Evolutionary conservation across 805 yeast genomes (phyloP), one percentile per base, ranked within the genome.

Genomic region (Suhomyces kilbournensis): DNA sequence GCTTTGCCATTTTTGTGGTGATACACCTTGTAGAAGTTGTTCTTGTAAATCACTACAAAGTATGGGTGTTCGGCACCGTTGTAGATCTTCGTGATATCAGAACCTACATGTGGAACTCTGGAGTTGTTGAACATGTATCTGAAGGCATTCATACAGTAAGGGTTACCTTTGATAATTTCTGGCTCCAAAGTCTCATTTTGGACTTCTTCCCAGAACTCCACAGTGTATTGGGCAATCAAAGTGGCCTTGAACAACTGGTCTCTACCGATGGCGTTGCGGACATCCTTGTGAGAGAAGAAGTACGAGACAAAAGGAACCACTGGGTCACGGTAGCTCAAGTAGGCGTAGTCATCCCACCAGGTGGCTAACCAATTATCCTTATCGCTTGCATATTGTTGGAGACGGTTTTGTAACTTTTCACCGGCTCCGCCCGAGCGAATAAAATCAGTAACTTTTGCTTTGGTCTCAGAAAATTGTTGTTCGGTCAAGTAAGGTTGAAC

Each of bases 141-240:
- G 80, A 90, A 92, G 32, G 96, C 85, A 69, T 90, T 91, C 98
- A 93, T 93, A 72, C 97, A 93, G 66, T 83, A 87, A n/a, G 97
- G 96, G 58, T 76, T 77, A 49, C 84, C 85, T 71, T 83, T 88
- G 60, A 80, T 74, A 65, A 90, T 74, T 70, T 93, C 98, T 4
- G 97, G 89, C 52, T 85, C 90, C 60, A 93, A 76, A 14, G 87
- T 75, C 69, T 89, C 92, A 55, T 72, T 72, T 65, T 87, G 93
- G 52, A 90, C 78, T 47, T 79, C 66, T 53, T 78, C 78, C 76
- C 83, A 80, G 68, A 90, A 93, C 56, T 83, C 78, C 35, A 88
- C 74, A 19, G 88, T 83, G 53, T 88, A 83, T 47, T 80, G 77
- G 39, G 87, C 77, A 55, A 93, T 71, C 46, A 90, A 85, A 5